Conservation (phyloP, 306 rosid genomes). For the Macrotyloma uniflorum region DNA sequence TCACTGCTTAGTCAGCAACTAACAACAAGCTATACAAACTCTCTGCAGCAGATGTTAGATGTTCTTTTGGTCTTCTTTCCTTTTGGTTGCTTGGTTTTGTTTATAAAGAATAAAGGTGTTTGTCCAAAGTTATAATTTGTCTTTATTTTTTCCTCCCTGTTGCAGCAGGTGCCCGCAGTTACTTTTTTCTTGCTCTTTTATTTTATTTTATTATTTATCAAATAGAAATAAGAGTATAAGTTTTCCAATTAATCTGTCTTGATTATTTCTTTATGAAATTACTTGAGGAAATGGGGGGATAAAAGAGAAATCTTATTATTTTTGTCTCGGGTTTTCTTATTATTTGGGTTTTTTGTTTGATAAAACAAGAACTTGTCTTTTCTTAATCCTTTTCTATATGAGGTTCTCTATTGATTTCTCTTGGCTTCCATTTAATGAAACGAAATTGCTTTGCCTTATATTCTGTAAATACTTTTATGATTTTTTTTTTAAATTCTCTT, state of each 20-base stretch:
- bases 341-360: background rate
- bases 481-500: background rate
- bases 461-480: background rate
- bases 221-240: too few species aligned
- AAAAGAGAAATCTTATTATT: too few species aligned
- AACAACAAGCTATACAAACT: background rate
- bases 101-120: conserved; percentile 24
- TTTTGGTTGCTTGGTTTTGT: conserved; percentile 27
- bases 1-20: background rate
- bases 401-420: background rate
- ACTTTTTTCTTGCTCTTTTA: background rate
- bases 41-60: too few species aligned
- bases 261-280: too few species aligned
- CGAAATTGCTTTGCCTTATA: conserved; percentile 2
- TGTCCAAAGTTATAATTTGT: background rate
- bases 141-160: background rate
- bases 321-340: too few species aligned
- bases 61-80: too few species aligned
- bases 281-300: too few species aligned
- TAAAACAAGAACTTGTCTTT: background rate
- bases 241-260: too few species aligned
- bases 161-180: background rate
- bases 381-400: background rate
- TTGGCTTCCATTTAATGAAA: conserved; percentile 15
- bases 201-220: background rate